Percentiles rank a stretch among this genome's conserved stretches.
Evolutionary conservation across 1,139 yeast genomes (phyloP).

Genomic region (Schwanniomyces etchellsii): DNA sequence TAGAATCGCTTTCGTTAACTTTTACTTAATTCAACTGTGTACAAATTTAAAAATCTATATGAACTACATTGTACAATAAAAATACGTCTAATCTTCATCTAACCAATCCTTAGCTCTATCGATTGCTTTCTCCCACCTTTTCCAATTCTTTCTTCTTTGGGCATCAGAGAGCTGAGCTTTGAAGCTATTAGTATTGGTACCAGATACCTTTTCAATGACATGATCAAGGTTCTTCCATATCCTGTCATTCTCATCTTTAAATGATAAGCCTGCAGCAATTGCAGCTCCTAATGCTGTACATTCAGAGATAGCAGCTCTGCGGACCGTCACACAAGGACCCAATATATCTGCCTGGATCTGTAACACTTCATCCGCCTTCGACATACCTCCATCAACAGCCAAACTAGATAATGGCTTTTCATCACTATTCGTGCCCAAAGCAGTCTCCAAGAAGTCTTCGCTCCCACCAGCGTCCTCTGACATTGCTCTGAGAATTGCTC

Average conservation of each 20-base stretch:
- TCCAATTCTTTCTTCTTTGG: slow-evolving; percentile 62
- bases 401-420: slow-evolving; percentile 46
- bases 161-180: slow-evolving; percentile 53
- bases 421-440: slow-evolving; percentile 38
- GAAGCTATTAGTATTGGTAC: slow-evolving; percentile 41
- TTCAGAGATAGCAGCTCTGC: slow-evolving; percentile 77
- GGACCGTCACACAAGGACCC: slow-evolving; percentile 79
- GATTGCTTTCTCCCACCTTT: slow-evolving; percentile 78
- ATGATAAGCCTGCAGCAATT: slow-evolving; percentile 85
- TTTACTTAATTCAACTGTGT: too few relatives aligned
- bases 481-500: slow-evolving; percentile 90
- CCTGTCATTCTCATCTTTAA: slow-evolving; percentile 50
- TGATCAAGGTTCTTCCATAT: slow-evolving; percentile 77
- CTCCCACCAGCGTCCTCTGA: slow-evolving; percentile 69
- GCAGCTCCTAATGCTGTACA: slow-evolving; percentile 97
- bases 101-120: slow-evolving; percentile 78
- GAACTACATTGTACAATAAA: too few relatives aligned
- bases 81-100: slow-evolving; percentile 31
- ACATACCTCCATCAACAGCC: slow-evolving; percentile 95
- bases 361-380: slow-evolving; percentile 86
- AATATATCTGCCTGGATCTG: slow-evolving; percentile 91
- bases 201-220: slow-evolving; percentile 31
- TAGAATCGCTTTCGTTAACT: too few relatives aligned
- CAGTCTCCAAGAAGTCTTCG: slow-evolving; percentile 40
- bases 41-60: too few relatives aligned